Evolutionary conservation across 2,329 filamentous ascomycete species (phyloP), one percentile per base, ranked within the genome.

Genomic region (Sclerotinia trifoliorum): DNA sequence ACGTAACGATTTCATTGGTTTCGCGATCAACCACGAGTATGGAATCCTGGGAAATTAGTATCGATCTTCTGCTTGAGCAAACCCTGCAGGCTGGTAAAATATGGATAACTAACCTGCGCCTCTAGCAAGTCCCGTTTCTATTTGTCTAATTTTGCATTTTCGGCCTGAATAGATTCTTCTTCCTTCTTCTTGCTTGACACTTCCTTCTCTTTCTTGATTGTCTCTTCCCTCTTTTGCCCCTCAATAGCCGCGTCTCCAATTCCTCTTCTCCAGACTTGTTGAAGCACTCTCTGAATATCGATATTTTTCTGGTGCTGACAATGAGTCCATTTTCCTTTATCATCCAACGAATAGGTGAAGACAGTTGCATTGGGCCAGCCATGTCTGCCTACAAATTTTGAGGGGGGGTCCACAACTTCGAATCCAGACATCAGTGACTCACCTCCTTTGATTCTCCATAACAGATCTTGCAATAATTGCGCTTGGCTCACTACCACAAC

Each of bases 1-100:
- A 63, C 39, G 21, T 63, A n/a, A 51, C 29, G 10, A 51, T 39
- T 39, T 63, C 46, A 24, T 63, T 24, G 8, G 48, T 39, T 13
- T 63, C 60, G 13, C 46, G 26, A 51, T 63, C 60, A 51, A 62
- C 46, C 44, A 52, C 46, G 11, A 39, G 46, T n/a, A 52, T 63
- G 19, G 29, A 35, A 21, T 62, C 60, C 60, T 62, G 5, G n/a
- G 24, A 8, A 35, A 3, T 62, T 8, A 62, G 39, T 62, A 62
- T 39, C 19, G 11, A 29, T 5, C 17, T 15, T 17, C 21, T 17
- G 6, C 19, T 32, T 19, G 39, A 15, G 15, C 42, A 21, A 26
- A 3, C 3, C 11, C 5, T 3, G 6, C 26, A 24, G 13, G 5
- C 3, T 19, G 13, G n/a, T 15, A 2, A 21, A 3, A 1, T 24